phyloP scores from a whole-genome alignment of 2,329 filamentous ascomycete species.

The Aspergillus proliferans region DNA sequence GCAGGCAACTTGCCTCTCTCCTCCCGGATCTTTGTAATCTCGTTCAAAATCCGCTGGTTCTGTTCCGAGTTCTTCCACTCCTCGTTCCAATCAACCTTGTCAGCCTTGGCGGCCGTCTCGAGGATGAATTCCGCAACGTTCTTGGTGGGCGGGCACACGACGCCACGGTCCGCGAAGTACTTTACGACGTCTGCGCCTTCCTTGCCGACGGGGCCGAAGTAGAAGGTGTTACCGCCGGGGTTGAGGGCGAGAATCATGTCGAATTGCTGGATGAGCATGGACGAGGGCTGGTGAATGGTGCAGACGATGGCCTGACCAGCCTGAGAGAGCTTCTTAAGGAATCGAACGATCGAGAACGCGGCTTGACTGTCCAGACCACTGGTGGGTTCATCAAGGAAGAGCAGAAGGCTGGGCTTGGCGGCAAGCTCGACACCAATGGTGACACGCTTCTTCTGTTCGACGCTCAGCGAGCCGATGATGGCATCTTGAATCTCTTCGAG shows the following conservation, averaged over 20 bases:
- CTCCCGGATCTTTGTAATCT: slow-evolving; percentile 60
- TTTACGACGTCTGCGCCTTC: slow-evolving; percentile 59
- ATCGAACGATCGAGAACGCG: slow-evolving; percentile 61
- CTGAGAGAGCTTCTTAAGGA: slow-evolving; percentile 60
- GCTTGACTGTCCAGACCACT: slow-evolving; percentile 64
- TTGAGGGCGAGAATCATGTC: slow-evolving; percentile 67
- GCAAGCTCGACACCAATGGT: slow-evolving; percentile 70
- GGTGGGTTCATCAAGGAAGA: slow-evolving; percentile 69
- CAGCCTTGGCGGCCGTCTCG: slow-evolving; percentile 57
- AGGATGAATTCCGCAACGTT: slow-evolving; percentile 63
- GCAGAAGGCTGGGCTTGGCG: slow-evolving; percentile 59
- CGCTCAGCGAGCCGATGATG: slow-evolving; percentile 57
- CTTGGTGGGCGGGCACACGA: slow-evolving; percentile 59
- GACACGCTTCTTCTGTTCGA: slow-evolving; percentile 65
- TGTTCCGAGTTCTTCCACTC: slow-evolving; percentile 65
- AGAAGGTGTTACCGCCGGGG: slow-evolving; percentile 64
- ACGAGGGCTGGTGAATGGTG: slow-evolving; percentile 68
- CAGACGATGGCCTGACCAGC: slow-evolving; percentile 67
- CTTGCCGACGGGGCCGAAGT: slow-evolving; percentile 66
- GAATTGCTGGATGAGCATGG: slow-evolving; percentile 64
- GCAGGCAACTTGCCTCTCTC: slow-evolving; percentile 49
- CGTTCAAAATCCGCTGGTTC: slow-evolving; percentile 51
- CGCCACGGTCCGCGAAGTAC: slow-evolving; percentile 62
- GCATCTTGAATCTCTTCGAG: slow-evolving; percentile 62
- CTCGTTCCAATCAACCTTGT: slow-evolving; percentile 63